Percentiles rank a stretch among this genome's conserved stretches.
Evolutionary conservation across 345 rosid species (phyloP).

Genomic region (Linum usitatissimum): DNA sequence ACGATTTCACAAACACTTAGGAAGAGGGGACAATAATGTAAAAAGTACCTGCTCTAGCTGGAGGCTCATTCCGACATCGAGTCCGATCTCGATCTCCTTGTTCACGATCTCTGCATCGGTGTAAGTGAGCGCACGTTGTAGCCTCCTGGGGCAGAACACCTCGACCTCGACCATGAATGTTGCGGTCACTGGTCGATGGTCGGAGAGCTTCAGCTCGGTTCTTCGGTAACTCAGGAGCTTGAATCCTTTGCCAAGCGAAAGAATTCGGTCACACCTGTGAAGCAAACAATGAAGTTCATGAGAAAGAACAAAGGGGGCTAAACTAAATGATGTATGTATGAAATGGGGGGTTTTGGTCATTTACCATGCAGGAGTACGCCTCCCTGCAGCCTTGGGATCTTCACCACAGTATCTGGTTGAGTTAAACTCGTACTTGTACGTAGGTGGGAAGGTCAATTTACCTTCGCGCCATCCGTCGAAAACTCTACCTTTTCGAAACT

Average conservation of each 20-base stretch:
- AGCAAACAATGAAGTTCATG: neutral
- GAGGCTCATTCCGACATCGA: slow-evolving; percentile 22
- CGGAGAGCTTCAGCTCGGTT: slow-evolving; percentile 62
- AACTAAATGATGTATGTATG: neutral
- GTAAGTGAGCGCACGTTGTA: slow-evolving; percentile 73
- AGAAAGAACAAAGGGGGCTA: neutral
- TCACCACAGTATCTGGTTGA: slow-evolving; percentile 67
- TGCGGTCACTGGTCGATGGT: slow-evolving; percentile 94
- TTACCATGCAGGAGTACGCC: slow-evolving; percentile 84
- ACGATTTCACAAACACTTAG: too few species aligned
- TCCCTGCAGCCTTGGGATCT: slow-evolving; percentile 51
- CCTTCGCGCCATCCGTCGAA: slow-evolving; percentile 97
- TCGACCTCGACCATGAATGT: slow-evolving; percentile 73
- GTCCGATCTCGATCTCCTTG: slow-evolving; percentile 25
- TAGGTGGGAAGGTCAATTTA: slow-evolving; percentile 58
- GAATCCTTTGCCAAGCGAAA: slow-evolving; percentile 74
- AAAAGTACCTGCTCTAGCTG: too few species aligned
- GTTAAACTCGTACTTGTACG: slow-evolving; percentile 72
- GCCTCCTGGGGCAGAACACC: slow-evolving; percentile 60
- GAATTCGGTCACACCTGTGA: slow-evolving; percentile 82
- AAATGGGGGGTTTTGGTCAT: slow-evolving; percentile 9
- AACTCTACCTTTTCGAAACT: slow-evolving; percentile 52
- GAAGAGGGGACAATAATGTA: too few species aligned
- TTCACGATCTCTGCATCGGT: slow-evolving; percentile 83
- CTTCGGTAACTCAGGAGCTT: slow-evolving; percentile 59